Conservation (phyloP, 352 stramenopile species). For the Phytophthora capsici region DNA sequence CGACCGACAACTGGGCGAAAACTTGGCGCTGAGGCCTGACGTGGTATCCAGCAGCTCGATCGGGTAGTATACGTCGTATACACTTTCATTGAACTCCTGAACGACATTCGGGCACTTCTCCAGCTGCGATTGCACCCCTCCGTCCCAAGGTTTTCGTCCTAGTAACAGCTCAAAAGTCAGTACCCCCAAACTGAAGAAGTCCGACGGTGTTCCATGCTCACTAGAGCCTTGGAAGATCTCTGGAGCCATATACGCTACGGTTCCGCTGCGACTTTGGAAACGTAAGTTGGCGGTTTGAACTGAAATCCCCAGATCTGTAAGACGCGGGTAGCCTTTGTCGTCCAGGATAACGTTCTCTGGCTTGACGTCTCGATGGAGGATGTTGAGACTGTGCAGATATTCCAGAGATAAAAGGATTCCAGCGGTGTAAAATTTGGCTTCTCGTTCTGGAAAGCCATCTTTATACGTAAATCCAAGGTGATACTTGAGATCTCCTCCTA, state of each 20-base stretch:
- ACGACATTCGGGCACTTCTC: conserved; percentile 40
- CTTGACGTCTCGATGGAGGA: conserved; percentile 87
- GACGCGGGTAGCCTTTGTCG: conserved; percentile 69
- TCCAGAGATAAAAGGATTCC: conserved; percentile 67
- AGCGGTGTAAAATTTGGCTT: conserved; percentile 68
- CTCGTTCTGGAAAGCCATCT: conserved; percentile 59
- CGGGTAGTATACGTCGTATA: conserved; percentile 57
- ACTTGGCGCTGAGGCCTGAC: conserved; percentile 8
- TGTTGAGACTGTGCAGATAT: conserved; percentile 66
- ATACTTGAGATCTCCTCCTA: conserved; percentile 78
- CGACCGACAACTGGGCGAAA: conserved; percentile 41
- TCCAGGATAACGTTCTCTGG: conserved; percentile 89
- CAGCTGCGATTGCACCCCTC: conserved; percentile 37
- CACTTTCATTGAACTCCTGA: conserved; percentile 32
- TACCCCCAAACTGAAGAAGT: conserved; percentile 77
- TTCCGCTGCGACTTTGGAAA: conserved; percentile 66
- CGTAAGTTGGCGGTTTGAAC: conserved; percentile 54
- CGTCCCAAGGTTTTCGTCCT: conserved; percentile 51
- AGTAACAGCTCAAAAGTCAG: conserved; percentile 62
- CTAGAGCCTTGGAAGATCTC: conserved; percentile 64
- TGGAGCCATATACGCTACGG: conserved; percentile 72
- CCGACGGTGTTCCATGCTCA: conserved; percentile 61
- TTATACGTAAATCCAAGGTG: conserved; percentile 57
- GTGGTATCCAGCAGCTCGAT: conserved; percentile 48
- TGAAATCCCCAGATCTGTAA: conserved; percentile 81